phyloP scores from a whole-genome alignment of 495 filamentous ascomycete species.

The Penicillium bialowiezense region DNA sequence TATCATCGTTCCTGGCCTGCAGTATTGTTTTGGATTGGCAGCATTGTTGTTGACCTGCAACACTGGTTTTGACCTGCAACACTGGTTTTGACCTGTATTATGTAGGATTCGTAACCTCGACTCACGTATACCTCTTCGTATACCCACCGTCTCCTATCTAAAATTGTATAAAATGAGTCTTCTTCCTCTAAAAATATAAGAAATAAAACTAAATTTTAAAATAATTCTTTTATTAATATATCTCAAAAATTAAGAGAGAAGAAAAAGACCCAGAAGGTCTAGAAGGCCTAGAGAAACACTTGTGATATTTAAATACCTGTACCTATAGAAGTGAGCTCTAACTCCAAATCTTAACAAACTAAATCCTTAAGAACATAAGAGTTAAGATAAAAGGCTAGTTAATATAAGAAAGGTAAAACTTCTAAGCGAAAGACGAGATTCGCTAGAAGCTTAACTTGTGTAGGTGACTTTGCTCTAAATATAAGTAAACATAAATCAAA shows the following conservation, averaged over 20 bases:
- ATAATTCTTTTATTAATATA: neutral
- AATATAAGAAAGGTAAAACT: neutral
- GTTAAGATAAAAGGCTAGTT: neutral
- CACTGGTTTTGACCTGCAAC: neutral
- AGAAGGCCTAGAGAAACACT: neutral
- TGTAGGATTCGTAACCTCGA: neutral
- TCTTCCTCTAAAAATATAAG: neutral
- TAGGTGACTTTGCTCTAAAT: conserved; percentile 2
- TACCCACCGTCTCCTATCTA: neutral
- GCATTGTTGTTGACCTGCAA: too few relatives aligned
- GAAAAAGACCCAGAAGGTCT: too few relatives aligned
- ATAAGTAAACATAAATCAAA: neutral
- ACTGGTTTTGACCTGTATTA: neutral
- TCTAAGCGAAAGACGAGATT: neutral
- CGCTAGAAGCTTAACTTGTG: neutral
- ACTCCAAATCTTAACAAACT: neutral
- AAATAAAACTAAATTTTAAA: neutral
- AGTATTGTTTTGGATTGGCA: too few relatives aligned
- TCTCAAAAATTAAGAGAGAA: neutral
- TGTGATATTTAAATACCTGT: neutral
- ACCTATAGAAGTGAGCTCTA: neutral
- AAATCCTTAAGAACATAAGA: neutral
- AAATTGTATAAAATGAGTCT: neutral
- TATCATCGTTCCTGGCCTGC: too few relatives aligned
- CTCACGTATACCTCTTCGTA: neutral